phyloP scores from a whole-genome alignment of 1,284 basidiomycete species.

The Malassezia brasiliensis region DNA sequence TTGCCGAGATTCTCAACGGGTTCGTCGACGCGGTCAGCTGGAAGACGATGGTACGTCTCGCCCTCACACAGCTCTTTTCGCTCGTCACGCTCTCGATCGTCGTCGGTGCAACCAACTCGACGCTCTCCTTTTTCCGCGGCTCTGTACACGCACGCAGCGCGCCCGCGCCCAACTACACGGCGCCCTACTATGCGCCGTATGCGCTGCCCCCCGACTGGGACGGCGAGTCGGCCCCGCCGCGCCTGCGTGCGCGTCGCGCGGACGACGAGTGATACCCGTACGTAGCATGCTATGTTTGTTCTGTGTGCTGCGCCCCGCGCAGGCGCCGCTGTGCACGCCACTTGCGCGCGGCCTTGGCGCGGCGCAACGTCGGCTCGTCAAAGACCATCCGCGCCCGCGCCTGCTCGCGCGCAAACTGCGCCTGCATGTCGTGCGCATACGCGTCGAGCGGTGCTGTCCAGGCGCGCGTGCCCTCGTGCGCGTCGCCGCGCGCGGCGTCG shows the following conservation, averaged over 20 bases:
- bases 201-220: slow-evolving; percentile 10
- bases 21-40: slow-evolving; percentile 95
- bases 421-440: slow-evolving; percentile 7
- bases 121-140: slow-evolving; percentile 40
- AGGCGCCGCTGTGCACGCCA: slow-evolving; percentile 12
- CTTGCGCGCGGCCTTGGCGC: slow-evolving; percentile 25
- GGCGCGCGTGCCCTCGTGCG: slow-evolving; percentile 1
- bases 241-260: background rate
- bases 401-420: slow-evolving; percentile 25
- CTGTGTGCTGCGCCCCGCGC: slow-evolving; percentile 5
- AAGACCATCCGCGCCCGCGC: slow-evolving; percentile 26
- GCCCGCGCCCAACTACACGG: background rate
- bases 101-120: slow-evolving; percentile 41
- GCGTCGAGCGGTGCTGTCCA: background rate
- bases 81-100: slow-evolving; percentile 37
- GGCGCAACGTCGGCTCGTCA: slow-evolving; percentile 23
- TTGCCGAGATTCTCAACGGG: slow-evolving; percentile 88
- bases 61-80: slow-evolving; percentile 25
- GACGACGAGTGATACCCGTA: background rate
- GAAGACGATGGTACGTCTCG: slow-evolving; percentile 70
- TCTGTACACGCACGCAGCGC: background rate
- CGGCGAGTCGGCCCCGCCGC: background rate
- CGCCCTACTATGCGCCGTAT: slow-evolving; percentile 3
- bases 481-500: slow-evolving; percentile 14
- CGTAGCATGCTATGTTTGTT: background rate